Base-by-base conservation (phyloP, 1,284 basidiomycete species). In the Wallemia hederae region DNA sequence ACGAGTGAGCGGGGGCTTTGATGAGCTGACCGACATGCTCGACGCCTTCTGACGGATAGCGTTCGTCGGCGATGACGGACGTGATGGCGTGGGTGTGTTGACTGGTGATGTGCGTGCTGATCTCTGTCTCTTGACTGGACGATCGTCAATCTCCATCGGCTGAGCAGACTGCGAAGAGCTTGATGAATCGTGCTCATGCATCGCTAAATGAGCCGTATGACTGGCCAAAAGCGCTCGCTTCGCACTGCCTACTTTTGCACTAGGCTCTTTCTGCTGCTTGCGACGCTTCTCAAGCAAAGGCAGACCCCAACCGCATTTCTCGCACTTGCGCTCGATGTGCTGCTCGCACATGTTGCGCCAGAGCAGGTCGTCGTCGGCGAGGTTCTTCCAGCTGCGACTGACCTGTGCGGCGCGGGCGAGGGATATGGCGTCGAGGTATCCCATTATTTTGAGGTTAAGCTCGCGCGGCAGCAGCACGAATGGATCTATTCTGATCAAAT, bases 291-390 rank as follows among this genome's bases (percentile, higher is more conserved):
- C 87, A 27, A 99, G 76, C 26, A 96, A 75, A 1, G 92, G 92
- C 34, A 99, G 74, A 19, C 91, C 91, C 92, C 94, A 98, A 3
- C 92, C 92, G 66, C 92, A 98, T 71, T 96, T 97, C 65, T 80
- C 80, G 67, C 92, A 99, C 69, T 92, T 94, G 68, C 91, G 82
- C 59, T 94, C 94, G 62, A 99, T 98, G 66, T 99, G 92, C 70
- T 99, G 92, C 68, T 96, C 89, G 70, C 94, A 98, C 72, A 99
- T 98, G 33, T 83, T 82, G 55, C 85, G 78, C 92, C 92, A 99
- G 60, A 99, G 78, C 55, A 92, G 76, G 66, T 99, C 88, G 69
- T 98, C 92, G 71, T 98, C 92, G 0, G 92, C 92, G 1, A 98
- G 79, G 33, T 73, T 73, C 67, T 80, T 85, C 92, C 92, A 99